Base-by-base conservation (phyloP, 148 eudicot species). In the Camellia granthamiana region DNA sequence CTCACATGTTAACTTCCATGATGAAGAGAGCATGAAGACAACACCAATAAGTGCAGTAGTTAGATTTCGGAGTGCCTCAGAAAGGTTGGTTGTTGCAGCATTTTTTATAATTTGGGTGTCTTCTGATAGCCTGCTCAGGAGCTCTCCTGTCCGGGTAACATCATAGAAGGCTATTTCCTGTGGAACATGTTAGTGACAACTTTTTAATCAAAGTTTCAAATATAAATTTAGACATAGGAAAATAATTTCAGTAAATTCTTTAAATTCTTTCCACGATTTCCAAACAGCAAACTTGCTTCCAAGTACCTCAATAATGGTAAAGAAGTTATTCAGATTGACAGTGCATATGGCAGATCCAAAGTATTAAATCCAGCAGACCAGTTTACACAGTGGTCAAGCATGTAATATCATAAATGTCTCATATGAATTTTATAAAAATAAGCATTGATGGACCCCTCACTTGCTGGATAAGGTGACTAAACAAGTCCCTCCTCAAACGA, bases 161-260 rank as follows among this genome's bases (percentile, higher is more conserved):
- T 94, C 98, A 84, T 84, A 94, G 81, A 94, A 94, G 43, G 98
- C 98, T 83, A 94, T 91, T 84, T 94, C 98, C 98, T 94, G 88
- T 74, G 7, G 64, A 56, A 58, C 63, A 72, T 23, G 52, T 72
- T 52, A 13, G 76, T 18, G 38, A 52, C 61, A 74, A n/a, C 47
- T 30, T 38, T 30, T 74, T 23, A 75, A 75, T 67, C 15, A 74
- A 18, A 41, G 30, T 59, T 42, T 21, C 52, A 75, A 59, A 8
- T 56, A 55, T 7, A 11, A 43, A 75, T 18, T 18, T 30, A 54
- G 46, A 23, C 23, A 75, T 42, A 38, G 14, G 66, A 42, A 41
- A 59, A 15, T 10, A 42, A 41, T 58, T 23, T 3, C 7, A 43
- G 66, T 59, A 59, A 43, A 43, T 75, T 41, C 60, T 38, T 43